Percentiles rank a stretch among this genome's conserved stretches.
phyloP scores from a whole-genome alignment of 2,329 filamentous ascomycete species.

The Fusarium coffeatum region DNA sequence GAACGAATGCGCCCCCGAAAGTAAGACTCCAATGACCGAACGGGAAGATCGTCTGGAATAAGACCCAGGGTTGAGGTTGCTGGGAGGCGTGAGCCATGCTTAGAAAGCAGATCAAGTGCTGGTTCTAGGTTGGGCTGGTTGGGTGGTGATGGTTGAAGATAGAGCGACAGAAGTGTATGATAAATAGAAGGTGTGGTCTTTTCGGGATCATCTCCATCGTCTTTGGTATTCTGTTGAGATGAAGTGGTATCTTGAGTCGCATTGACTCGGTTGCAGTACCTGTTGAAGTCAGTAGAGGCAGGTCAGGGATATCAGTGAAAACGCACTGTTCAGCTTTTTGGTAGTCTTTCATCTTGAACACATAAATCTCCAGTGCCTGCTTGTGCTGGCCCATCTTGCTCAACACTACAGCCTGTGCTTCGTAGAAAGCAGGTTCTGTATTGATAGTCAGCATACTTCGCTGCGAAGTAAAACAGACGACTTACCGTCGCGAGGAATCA shows the following conservation, averaged over 20 bases:
- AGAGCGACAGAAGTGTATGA: slow-evolving; percentile 88
- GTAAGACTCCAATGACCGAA: slow-evolving; percentile 86
- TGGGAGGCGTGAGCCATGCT: slow-evolving; percentile 90
- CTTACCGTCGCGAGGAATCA: slow-evolving; percentile 83
- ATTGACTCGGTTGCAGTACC: slow-evolving; percentile 91
- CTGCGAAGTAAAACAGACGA: not conserved
- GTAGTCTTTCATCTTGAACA: slow-evolving; percentile 91
- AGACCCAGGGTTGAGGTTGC: slow-evolving; percentile 86
- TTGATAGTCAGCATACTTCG: slow-evolving; percentile 19
- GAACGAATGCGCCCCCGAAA: slow-evolving; percentile 91
- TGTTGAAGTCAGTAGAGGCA: slow-evolving; percentile 51
- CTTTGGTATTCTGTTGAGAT: slow-evolving; percentile 51
- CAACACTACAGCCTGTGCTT: slow-evolving; percentile 88
- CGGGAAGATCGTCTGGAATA: slow-evolving; percentile 82
- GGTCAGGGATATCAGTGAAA: not conserved
- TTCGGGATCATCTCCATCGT: slow-evolving; percentile 53
- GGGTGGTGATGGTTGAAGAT: slow-evolving; percentile 81
- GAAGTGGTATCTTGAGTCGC: slow-evolving; percentile 64
- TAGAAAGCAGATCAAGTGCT: slow-evolving; percentile 87
- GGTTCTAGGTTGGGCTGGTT: slow-evolving; percentile 79
- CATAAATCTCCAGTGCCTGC: slow-evolving; percentile 96
- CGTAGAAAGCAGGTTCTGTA: slow-evolving; percentile 86
- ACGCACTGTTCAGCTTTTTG: slow-evolving; percentile 91
- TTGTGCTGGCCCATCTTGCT: slow-evolving; percentile 96
- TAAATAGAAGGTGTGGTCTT: slow-evolving; percentile 83